phyloP scores from a whole-genome alignment of 2,329 filamentous ascomycete species.

The Fusarium pseudonygamai region DNA sequence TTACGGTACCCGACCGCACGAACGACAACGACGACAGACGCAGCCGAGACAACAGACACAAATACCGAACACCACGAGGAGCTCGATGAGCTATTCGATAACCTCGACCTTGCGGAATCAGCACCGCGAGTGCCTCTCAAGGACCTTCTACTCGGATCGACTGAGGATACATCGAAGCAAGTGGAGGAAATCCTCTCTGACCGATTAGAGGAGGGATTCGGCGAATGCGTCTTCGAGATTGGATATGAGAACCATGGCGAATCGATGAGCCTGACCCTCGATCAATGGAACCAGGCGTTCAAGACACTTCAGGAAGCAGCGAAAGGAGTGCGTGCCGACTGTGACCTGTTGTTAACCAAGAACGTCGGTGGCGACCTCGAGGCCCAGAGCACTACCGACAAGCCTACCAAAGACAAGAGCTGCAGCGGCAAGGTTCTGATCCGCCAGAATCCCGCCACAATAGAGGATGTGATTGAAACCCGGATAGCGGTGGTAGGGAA shows the following conservation, averaged over 20 bases:
- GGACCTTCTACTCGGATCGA: conserved; percentile 74
- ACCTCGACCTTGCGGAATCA: conserved; percentile 81
- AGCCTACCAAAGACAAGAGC: conserved; percentile 73
- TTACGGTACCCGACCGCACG: conserved; percentile 66
- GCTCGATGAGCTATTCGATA: conserved; percentile 90
- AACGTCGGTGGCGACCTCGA: conserved; percentile 85
- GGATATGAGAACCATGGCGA: conserved; percentile 92
- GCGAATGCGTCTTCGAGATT: conserved; percentile 90
- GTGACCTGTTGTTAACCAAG: conserved; percentile 85
- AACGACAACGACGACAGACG: conserved; percentile 39
- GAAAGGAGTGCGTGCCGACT: conserved; percentile 74
- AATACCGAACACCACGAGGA: conserved; percentile 74
- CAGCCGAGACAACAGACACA: conserved; percentile 44
- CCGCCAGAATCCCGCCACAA: conserved; percentile 74
- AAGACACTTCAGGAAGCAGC: conserved; percentile 72
- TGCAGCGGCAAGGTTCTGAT: conserved; percentile 89
- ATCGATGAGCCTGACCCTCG: conserved; percentile 77
- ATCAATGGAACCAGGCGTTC: conserved; percentile 80
- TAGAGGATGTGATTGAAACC: conserved; percentile 94
- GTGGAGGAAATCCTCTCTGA: conserved; percentile 73
- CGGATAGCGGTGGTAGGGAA: conserved; percentile 97
- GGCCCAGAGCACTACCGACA: conserved; percentile 63
- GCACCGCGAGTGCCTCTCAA: conserved; percentile 75
- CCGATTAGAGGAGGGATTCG: conserved; percentile 82
- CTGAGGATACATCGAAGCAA: conserved; percentile 68